Evolutionary conservation across 2,329 filamentous ascomycete species (phyloP), one percentile per base, ranked within the genome.

Genomic region (Scopulariopsis brevicaulis): DNA sequence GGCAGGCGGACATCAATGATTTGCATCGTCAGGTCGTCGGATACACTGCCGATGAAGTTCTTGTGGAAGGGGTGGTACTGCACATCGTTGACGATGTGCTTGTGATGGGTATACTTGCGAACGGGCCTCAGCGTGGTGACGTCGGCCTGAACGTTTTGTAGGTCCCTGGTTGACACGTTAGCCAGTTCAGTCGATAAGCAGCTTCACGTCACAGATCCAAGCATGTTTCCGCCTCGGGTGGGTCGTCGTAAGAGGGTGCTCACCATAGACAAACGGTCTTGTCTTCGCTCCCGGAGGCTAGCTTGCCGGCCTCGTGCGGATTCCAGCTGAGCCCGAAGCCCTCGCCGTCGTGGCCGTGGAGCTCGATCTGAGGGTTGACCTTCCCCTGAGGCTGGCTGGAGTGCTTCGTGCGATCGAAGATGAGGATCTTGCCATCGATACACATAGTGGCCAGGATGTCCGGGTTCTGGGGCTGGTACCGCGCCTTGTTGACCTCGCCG

Each of bases 351-450:
- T 99, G 94, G 3, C 94, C 94, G 51, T 87, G 74, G 28, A 97
- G 82, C 68, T 90, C 89, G 59, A 96, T 85, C 68, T 97, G 89
- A 28, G 91, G 87, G 65, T 86, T 89, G 58, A 91, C 80, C 56
- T 79, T 84, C 60, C 86, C 86, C 28, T 85, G 82, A 8, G 93
- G 91, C 62, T 86, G 77, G 58, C 86, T 83, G 54, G 87, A 86
- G 70, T 97, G 93, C 79, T 96, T 97, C 57, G 93, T 96, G 63
- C 93, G 86, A 74, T 99, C 94, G 74, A 95, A 99, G 64, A 99
- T 85, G 70, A 97, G 84, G 50, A 96, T 89, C 63, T 85, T 87
- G 62, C 90, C 89, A 69, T 96, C 89, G 8, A 90, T 84, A 63
- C 90, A 91, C 73, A 96, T 86, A 0, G 94, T 96, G 3, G 94